Evolutionary conservation across 768 basidiomycete genomes (phyloP), one percentile per base, ranked within the genome.

Genomic region (Leccinum boreale): DNA sequence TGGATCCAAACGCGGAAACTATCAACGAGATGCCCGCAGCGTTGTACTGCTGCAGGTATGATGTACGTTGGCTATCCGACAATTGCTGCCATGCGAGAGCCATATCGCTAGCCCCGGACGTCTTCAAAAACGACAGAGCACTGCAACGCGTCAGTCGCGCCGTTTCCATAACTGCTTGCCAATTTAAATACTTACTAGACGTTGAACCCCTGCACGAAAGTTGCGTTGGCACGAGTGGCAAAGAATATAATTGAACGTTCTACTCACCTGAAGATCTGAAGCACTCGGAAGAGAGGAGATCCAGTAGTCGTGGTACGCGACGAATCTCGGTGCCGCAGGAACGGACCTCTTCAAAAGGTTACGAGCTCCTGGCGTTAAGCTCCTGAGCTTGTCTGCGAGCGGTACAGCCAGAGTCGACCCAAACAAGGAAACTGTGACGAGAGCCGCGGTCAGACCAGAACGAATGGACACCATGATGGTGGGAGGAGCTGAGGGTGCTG

Each of bases 21-120:
- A 85, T 77, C 24, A 85, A 65, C 52, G 78, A 78, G 63, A 84
- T 83, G 17, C 83, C 83, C 5, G 82, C 82, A 3, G 78, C 75
- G 14, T 73, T 72, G 63, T 85, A 85, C 55, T 79, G 73, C 2
- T 76, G 62, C 56, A 82, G 74, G 63, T 81, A 75, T 5, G 73
- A 33, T 9, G 74, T 62, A 24, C 82, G 77, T 29, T 78, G 63
- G 12, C 58, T 57, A 5, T 69, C 65, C 2, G 74, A 67, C 2
- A 81, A 65, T 28, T 64, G 58, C 19, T 73, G 66, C 80, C 80
- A 82, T 62, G 71, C 72, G 33, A 67, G 62, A 7, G 79, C 81
- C 71, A 81, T 71, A 63, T 81, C 80, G 44, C 61, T 73, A 1
- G 79, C 66, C 3, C 80, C 80, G 15, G 68, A 67, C 5, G 62